Conservation (phyloP, 2,329 filamentous ascomycete genomes). For the Ramularia collo-cygni region DNA sequence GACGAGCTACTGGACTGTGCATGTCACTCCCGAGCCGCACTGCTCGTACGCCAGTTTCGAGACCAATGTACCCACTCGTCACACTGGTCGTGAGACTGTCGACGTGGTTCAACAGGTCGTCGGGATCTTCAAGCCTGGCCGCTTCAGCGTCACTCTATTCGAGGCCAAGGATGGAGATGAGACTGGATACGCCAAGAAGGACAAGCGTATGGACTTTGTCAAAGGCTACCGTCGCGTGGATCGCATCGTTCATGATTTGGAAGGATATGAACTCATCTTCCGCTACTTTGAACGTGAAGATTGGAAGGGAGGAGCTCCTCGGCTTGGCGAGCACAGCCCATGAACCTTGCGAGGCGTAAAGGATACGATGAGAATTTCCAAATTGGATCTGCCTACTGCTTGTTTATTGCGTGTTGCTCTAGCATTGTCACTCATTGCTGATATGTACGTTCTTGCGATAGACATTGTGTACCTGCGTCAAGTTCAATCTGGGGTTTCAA, state of each 20-base stretch:
- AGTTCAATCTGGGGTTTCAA: too few relatives aligned
- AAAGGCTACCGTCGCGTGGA: conserved; percentile 83
- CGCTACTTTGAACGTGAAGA: conserved; percentile 90
- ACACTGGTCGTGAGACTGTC: conserved; percentile 77
- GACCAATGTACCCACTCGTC: conserved; percentile 88
- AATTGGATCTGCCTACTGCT: too few relatives aligned
- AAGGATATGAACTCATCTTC: conserved; percentile 95
- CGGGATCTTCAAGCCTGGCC: conserved; percentile 91
- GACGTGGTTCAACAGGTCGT: conserved; percentile 94
- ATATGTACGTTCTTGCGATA: too few relatives aligned
- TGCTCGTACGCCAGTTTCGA: conserved; percentile 98
- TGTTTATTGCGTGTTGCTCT: too few relatives aligned
- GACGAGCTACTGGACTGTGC: conserved; percentile 94
- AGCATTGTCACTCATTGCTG: too few relatives aligned
- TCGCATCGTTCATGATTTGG: conserved; percentile 92
- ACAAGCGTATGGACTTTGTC: conserved; percentile 63
- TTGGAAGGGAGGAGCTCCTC: conserved; percentile 60
- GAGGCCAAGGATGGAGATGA: conserved; percentile 65
- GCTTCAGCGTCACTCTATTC: conserved; percentile 94
- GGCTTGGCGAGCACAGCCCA: conserved; percentile 48
- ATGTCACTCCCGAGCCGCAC: conserved; percentile 93
- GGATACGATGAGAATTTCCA: too few relatives aligned
- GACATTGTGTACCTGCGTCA: too few relatives aligned
- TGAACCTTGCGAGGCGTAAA: not conserved
- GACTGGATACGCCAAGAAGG: conserved; percentile 37